These are phyloP conservation scores for Xylariales sp. DNA, from an alignment of 2,329 filamentous ascomycete genomes.

Conservation along the genomic window DNA sequence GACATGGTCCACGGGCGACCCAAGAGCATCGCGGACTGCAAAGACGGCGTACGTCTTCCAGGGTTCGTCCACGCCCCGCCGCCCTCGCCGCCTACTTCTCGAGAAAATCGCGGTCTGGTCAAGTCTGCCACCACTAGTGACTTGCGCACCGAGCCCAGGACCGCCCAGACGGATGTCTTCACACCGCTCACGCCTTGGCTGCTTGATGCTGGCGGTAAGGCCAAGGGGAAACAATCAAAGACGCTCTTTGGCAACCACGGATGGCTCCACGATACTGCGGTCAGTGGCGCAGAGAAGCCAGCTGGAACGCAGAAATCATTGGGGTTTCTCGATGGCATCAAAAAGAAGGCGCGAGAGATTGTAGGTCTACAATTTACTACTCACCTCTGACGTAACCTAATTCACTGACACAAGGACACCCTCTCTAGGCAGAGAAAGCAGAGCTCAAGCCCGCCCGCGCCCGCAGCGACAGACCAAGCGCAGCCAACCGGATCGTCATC, in stretches of 20 bases:
- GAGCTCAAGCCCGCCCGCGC: conserved; percentile 29
- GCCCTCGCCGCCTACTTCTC: not conserved
- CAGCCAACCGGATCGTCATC: conserved; percentile 34
- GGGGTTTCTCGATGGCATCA: conserved; percentile 19
- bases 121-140: conserved; percentile 8
- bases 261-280: conserved; percentile 45
- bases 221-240: conserved; percentile 38
- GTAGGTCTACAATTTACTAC: conserved; percentile 27
- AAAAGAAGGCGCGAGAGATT: conserved; percentile 50
- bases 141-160: not conserved
- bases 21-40: conserved; percentile 2
- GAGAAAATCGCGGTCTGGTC: conserved; percentile 1
- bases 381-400: not conserved
- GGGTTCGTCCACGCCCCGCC: not conserved
- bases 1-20: conserved; percentile 2
- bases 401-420: too few relatives aligned
- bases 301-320: conserved; percentile 13
- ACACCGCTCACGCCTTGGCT: conserved; percentile 24
- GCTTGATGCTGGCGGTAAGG: conserved; percentile 6
- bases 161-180: conserved; percentile 11
- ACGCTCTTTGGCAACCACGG: conserved; percentile 51
- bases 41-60: not conserved
- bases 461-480: conserved; percentile 25
- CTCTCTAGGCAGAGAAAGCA: conserved; percentile 20
- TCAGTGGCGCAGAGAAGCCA: conserved; percentile 11